Base-by-base conservation (phyloP, 495 filamentous ascomycete genomes). In the Darksidea phi region DNA sequence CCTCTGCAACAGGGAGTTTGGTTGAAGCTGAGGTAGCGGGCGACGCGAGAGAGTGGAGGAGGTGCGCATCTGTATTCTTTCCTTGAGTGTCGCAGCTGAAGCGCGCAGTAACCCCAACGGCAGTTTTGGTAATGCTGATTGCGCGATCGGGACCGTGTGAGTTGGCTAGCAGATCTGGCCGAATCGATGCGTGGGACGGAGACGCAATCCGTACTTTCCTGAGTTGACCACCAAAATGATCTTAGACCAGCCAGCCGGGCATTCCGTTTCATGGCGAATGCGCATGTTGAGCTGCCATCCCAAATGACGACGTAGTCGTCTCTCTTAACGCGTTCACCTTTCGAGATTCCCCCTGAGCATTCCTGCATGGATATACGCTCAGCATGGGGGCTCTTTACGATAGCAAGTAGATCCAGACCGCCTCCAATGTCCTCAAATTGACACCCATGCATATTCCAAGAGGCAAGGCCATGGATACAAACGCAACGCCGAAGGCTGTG, bases 281-380 rank as follows among this genome's bases (percentile, higher is more conserved):
- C 86, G 3, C 83, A 85, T 1, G 80, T 86, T 37, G 84, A 86
- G 0, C 72, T 75, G 80, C 84, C 86, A 64, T 85, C 86, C 86
- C 86, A 89, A 13, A 88, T 81, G 11, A 79, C 83, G 54, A 89
- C 69, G 85, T 85, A 89, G 26, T 88, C 85, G 0, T 82, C 84
- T 8, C 61, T 41, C 18, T 57, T 32, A 12, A 42, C 37, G 11
- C 38, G 47, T 72, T 71, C 1, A 78, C 74, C 34, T 78, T 72
- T 57, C 83, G 82, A 11, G 70, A 61, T 12, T 70, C 63, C 78
- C 66, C 88, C 83, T 24, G 48, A 32, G 41, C 54, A 57, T 20
- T 57, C 54, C 32, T 57, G 41, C 12, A 21, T 11, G 18, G 54
- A 42, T 25, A 63, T 67, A 57, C 1, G 84, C 75, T 18, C 87